Conservation (phyloP, 352 stramenopile species). For the Phytophthora sansomeana region DNA sequence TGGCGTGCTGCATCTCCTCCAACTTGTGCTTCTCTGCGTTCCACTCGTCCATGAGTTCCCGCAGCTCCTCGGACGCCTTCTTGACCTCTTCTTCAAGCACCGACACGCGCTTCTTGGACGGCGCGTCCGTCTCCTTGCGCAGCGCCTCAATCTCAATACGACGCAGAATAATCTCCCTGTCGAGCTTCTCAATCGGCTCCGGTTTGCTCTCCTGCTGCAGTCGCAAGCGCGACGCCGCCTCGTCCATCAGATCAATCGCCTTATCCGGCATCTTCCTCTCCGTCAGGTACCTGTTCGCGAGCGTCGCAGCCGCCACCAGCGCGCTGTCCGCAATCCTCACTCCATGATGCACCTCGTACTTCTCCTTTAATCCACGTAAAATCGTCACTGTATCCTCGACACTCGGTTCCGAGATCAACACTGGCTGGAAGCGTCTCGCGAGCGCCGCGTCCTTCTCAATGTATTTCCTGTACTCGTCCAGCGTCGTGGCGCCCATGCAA, state of each 20-base stretch:
- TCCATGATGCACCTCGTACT: constrained; percentile 97
- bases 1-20: constrained; percentile 78
- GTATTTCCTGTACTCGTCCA: constrained; percentile 96
- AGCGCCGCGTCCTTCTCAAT: constrained; percentile 98
- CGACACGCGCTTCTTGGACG: constrained; percentile 73
- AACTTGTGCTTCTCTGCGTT: constrained; percentile 77
- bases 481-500: constrained; percentile 94
- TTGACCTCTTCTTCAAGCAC: constrained; percentile 75
- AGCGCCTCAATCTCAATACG: constrained; percentile 89
- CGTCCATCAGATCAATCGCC: constrained; percentile 96
- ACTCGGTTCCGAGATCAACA: constrained; percentile 94
- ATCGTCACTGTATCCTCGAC: constrained; percentile 97
- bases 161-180: constrained; percentile 78
- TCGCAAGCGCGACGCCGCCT: constrained; percentile 87
- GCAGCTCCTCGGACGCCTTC: constrained; percentile 63
- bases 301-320: constrained; percentile 93
- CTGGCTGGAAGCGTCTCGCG: constrained; percentile 97
- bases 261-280: constrained; percentile 97
- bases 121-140: constrained; percentile 76
- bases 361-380: constrained; percentile 95
- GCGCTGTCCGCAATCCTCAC: constrained; percentile 96
- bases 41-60: constrained; percentile 77
- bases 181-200: constrained; percentile 84
- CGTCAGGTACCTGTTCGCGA: constrained; percentile 92
- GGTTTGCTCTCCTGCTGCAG: constrained; percentile 89